Evolutionary conservation across 148 eudicot genomes (phyloP), one percentile per base, ranked within the genome.

Genomic region (Rhododendron griersonianum): DNA sequence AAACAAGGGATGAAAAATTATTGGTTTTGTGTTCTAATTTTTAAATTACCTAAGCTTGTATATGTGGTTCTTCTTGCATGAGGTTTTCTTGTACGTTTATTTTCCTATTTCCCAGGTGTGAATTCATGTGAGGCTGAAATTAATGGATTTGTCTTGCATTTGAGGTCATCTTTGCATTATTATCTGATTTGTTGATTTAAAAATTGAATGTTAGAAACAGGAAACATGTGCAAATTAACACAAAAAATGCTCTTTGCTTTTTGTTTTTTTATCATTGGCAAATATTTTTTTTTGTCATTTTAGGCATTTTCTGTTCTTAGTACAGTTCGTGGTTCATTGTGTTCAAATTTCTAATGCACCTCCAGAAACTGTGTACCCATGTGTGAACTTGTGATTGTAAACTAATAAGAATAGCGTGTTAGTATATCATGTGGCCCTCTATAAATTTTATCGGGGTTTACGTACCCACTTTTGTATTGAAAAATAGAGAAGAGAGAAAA

Each of bases 141-240:
- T 39, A 47, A 2, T 84, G 30, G 78, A 16, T 48, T 84, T 84
- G 65, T 73, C 80, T 73, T 84, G 30, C 47, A 84, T 21, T 84
- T 67, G 55, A 45, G 57, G 33, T 50, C 14, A 33, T 50, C 13
- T 71, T 30, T 84, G 11, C 53, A 45, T 71, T 33, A 53, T 57
- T 81, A 51, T 13, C 14, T 13, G 16, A 13, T 51, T 51, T 51
- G 16, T 51, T 51, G 15, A 51, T 51, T 14, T 18, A 13, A 47
- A 53, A 41, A 37, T 11, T 65, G 14, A 14, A 7, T 23, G 35
- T 45, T 48, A 18, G n/a, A 47, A 71, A 47, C 30, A 18, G 16
- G 28, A 48, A 69, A 73, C 50, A n/a, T 1, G 6, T 8, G 2
- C 25, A 21, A 30, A 45, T 71, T 63, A 84, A 69, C 61, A 61